Percentiles rank a stretch among this genome's conserved stretches.
These are phyloP conservation scores for Hermanozyma aechmeae DNA, from an alignment of 805 yeast genomes.

Conservation along the genomic window DNA sequence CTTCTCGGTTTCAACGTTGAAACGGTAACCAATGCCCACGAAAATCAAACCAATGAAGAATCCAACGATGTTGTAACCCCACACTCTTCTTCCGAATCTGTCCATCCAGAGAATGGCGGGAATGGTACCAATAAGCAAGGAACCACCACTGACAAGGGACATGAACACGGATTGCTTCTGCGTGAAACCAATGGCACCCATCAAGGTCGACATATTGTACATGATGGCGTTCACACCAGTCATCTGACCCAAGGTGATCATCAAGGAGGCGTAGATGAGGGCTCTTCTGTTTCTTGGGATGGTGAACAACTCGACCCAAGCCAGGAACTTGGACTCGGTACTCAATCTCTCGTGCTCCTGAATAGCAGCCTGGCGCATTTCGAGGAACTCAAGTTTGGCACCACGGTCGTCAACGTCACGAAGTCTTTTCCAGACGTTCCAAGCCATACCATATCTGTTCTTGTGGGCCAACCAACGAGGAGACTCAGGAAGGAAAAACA, in stretches of 20 bases:
- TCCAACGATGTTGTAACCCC: constrained; percentile 51
- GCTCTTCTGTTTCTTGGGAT: constrained; percentile 56
- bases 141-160: constrained; percentile 65
- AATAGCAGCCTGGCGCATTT: constrained; percentile 43
- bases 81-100: constrained; percentile 45
- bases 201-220: constrained; percentile 54
- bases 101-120: constrained; percentile 57
- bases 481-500: constrained; percentile 50
- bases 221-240: constrained; percentile 62
- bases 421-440: constrained; percentile 45
- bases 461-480: constrained; percentile 53
- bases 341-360: constrained; percentile 34
- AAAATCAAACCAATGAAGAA: constrained; percentile 53
- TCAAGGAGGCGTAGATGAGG: constrained; percentile 44
- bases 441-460: constrained; percentile 43
- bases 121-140: constrained; percentile 52
- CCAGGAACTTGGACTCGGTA: constrained; percentile 25
- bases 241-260: constrained; percentile 55
- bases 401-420: constrained; percentile 36
- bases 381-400: constrained; percentile 46
- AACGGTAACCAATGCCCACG: constrained; percentile 49
- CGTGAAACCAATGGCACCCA: constrained; percentile 46
- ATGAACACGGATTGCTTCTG: constrained; percentile 46
- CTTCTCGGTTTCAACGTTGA: constrained; percentile 26
- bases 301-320: constrained; percentile 42